Base-by-base conservation (phyloP, 345 rosid genomes). In the Microthlaspi erraticum region DNA sequence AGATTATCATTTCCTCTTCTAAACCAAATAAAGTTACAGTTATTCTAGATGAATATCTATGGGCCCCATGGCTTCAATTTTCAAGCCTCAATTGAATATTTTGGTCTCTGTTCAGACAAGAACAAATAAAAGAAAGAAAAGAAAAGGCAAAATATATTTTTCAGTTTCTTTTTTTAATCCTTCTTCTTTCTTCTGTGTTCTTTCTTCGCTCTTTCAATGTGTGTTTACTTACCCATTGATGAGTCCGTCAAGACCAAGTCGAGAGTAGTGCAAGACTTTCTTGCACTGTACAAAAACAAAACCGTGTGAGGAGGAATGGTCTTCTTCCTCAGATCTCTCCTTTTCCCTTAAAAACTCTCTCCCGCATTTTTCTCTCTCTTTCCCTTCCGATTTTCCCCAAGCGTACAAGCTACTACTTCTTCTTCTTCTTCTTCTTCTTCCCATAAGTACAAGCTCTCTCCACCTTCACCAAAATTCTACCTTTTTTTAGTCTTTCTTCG, bases 321-420 rank as follows among this genome's bases (percentile, higher is more conserved):
- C 74, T 61, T 68, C 44, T 26, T 75, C 7, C 59, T 68, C 74
- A 53, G 70, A 68, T 68, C 79, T 67, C 57, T 49, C 14, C 26
- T 4, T 57, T 57, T 54, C 31, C 7, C 50, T 46, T 52, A 8
- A 58, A 8, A 58, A 5, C 18, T 45, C 18, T 45, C 59, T 39
- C 72, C 73, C 49, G 32, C 68, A 41, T 60, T 58, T 66, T 74
- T 70, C 42, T 54, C 33, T 23, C 58, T 32, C 38, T 50, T 13
- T 13, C n/a, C 20, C 66, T 18, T 17, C 31, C 46, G 16, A 66
- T 37, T 38, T 67, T 51, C 51, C 2, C 29, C 51, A 75, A 75
- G 59, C 79, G 74, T 68, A 68, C 79, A 75, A 75, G 74, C 70
- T 68, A 74, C 78, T 61, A 13, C 69, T 75, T 26, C 29, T 26